Base-by-base conservation (phyloP, 176 grass and related monocot genomes). In the Dactylis glomerata region DNA sequence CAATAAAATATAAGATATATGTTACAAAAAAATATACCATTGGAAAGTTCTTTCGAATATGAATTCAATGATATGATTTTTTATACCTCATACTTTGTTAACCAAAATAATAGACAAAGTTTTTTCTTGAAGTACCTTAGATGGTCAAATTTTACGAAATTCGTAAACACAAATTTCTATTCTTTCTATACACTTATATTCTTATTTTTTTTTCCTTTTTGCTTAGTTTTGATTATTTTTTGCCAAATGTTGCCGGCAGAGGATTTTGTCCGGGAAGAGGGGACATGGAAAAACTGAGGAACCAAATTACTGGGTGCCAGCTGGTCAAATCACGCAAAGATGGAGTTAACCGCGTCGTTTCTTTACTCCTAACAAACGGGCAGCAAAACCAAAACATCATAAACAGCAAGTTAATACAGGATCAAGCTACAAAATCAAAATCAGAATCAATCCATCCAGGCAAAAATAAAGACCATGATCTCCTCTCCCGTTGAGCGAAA, bases 311-410 rank as follows among this genome's bases (percentile, higher is more conserved):
- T 32, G 32, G 22, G 51, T 14, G 41, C 14, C 47, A 45, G n/a
- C 34, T 42, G 36, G 49, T 58, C 51, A 82, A 82, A 73, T 45
- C 81, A 83, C 46, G 67, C 22, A 73, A 83, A 83, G 81, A 73
- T 58, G 11, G 52, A 23, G 81, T 3, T 59, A 30, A 46, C 52
- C 11, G 40, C 40, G 13, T 47, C 37, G 8, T 74, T 46, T 46
- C 33, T 52, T 52, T 52, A 52, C 50, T 19, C 19, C 50, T 58
- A 24, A 32, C 50, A 1, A 82, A 71, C 81, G 13, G 46, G 64
- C 1, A 4, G 33, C 32, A 16, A 71, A 41, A 71, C 16, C 66
- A 30, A 70, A 80, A 50, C 30, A 2, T 19, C 45, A 36, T 67
- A 22, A 81, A 71, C 5, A 31, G 14, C 68, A 75, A 59, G 37